Conservation (phyloP, 1,284 basidiomycete genomes). For the Kwoniella shivajii region DNA sequence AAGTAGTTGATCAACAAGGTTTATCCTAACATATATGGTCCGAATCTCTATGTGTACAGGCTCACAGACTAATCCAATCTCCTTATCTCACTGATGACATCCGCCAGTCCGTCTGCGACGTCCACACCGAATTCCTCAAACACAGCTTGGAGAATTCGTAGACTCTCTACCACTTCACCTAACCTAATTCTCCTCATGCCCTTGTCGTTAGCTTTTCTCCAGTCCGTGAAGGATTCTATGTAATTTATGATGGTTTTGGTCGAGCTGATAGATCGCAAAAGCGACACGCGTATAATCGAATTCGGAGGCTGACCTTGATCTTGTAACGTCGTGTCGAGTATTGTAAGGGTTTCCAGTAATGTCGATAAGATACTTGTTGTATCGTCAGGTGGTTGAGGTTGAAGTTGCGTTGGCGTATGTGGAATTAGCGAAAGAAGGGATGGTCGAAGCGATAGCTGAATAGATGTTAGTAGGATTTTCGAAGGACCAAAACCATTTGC, state of each 20-base stretch:
- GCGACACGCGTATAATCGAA: neutral
- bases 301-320: neutral
- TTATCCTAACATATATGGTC: too few relatives aligned
- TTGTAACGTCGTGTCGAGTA: constrained; percentile 1
- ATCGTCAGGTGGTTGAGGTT: neutral
- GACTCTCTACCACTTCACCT: constrained; percentile 8
- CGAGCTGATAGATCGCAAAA: constrained; percentile 3
- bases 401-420: neutral
- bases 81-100: constrained; percentile 8
- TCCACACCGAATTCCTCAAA: constrained; percentile 12
- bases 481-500: neutral
- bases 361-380: neutral
- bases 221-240: neutral
- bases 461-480: constrained; percentile 3
- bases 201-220: neutral
- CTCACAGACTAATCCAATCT: neutral
- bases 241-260: constrained; percentile 5
- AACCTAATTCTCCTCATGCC: constrained; percentile 13
- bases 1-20: neutral
- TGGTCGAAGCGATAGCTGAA: constrained; percentile 8
- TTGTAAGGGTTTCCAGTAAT: neutral
- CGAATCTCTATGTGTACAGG: too few relatives aligned
- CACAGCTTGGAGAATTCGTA: neutral
- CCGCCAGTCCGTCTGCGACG: neutral
- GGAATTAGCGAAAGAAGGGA: neutral